phyloP scores from a whole-genome alignment of 495 filamentous ascomycete species.

The Polyplosphaeria fusca region DNA sequence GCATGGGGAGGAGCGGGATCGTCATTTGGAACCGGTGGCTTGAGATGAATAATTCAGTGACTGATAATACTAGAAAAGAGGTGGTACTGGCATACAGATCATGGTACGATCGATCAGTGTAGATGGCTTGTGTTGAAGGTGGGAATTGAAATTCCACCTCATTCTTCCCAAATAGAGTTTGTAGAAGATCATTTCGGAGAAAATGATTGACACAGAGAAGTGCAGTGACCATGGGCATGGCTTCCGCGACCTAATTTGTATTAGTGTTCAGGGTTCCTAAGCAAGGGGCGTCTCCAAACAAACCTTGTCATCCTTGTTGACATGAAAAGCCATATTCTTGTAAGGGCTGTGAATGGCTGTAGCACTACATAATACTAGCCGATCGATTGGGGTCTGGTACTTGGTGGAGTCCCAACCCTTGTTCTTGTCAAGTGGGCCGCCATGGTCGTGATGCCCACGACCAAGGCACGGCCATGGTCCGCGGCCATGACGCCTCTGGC shows the following conservation, averaged over 20 bases:
- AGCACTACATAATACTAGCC: neutral
- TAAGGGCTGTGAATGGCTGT: neutral
- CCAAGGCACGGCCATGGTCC: neutral
- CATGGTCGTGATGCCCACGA: neutral
- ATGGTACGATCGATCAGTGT: neutral
- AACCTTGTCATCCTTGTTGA: neutral
- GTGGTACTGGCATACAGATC: too few species aligned
- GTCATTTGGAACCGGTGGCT: neutral
- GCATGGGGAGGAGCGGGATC: neutral
- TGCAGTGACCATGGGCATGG: neutral
- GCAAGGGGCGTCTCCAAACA: neutral
- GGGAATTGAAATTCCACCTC: too few species aligned
- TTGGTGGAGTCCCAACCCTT: neutral
- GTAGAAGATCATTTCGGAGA: neutral
- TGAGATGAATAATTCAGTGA: neutral
- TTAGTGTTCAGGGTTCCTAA: neutral
- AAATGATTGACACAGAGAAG: neutral
- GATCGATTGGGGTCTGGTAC: neutral
- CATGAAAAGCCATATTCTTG: neutral
- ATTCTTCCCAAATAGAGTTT: neutral
- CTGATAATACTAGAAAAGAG: too few species aligned
- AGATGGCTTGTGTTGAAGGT: neutral
- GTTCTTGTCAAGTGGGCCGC: neutral
- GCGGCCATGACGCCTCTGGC: neutral
- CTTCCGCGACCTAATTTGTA: neutral